Base-by-base conservation (phyloP, 2,329 filamentous ascomycete species). In the Colletotrichum neosansevieriae region DNA sequence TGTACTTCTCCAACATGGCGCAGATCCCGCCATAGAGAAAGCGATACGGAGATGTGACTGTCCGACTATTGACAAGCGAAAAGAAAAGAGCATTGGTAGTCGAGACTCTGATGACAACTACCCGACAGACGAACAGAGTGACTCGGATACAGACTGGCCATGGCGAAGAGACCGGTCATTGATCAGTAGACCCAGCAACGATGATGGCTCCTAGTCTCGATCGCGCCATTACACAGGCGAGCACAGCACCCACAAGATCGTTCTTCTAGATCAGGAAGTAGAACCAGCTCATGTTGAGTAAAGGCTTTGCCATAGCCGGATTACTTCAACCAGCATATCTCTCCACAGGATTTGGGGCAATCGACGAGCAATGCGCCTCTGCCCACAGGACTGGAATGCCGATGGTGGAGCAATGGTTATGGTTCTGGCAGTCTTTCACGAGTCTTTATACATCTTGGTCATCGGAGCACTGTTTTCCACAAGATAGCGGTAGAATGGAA, bases 331-430 rank as follows among this genome's bases (percentile, higher is more conserved):
- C 2, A 2, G 45, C 13, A 21, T 12, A 4, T 0, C 21, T 21
- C 11, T 10, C 17, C 12, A 7, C 5, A 24, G 13, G 0, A 49
- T 15, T 21, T 6, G 12, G 24, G 17, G 24, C 3, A 49, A 49
- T 7, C 21, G 45, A 49, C 13, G 21, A 50, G 45, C 12, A 19
- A 24, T 50, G 10, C 19, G n/a, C n/a, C n/a, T 6, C n/a, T 10
- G 11, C 19, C 12, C 19, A 29, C 10, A 4, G 29, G n/a, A n/a
- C n/a, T n/a, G n/a, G n/a, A n/a, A n/a, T 50, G 45, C 45, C 19
- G 45, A 50, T 50, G 44, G 76, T 74, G 74, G 82, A 83, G 76
- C 83, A 84, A 67, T 73, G 59, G 71, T 78, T 80, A 34, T 49
- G 54, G 40, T 17, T 38, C 3, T 40, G 17, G 36, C 13, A 10